These are phyloP conservation scores for Bisporella sp. DNA, from an alignment of 2,329 filamentous ascomycete species.

Conservation along the genomic window DNA sequence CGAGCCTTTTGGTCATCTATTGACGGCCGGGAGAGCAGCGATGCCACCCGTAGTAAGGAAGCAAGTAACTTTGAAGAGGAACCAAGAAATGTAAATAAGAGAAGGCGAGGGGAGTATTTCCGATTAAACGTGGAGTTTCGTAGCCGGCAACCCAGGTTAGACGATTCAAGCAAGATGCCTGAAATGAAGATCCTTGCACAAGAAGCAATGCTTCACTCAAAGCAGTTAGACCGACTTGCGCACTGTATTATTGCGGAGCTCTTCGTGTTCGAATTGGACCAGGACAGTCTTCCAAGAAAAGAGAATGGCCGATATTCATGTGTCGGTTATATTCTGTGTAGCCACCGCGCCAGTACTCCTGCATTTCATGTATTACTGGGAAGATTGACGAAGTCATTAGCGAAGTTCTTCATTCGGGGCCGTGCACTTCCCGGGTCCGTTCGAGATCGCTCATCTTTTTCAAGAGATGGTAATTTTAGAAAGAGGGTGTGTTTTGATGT, in stretches of 20 bases:
- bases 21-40: too few relatives aligned
- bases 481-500: too few relatives aligned
- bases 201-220: constrained; percentile 11
- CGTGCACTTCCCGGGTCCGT: too few relatives aligned
- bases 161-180: constrained; percentile 15
- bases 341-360: constrained; percentile 8
- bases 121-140: constrained; percentile 19
- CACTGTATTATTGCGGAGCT: constrained; percentile 16
- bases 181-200: constrained; percentile 12
- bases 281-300: constrained; percentile 11
- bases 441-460: too few relatives aligned
- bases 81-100: too few relatives aligned
- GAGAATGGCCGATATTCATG: constrained; percentile 14
- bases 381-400: too few relatives aligned
- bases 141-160: constrained; percentile 5
- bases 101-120: constrained; percentile 11
- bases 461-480: too few relatives aligned
- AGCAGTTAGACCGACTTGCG: constrained; percentile 14
- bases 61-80: too few relatives aligned
- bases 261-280: constrained; percentile 21
- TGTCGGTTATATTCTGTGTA: constrained; percentile 16
- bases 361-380: too few relatives aligned
- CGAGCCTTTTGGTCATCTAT: too few relatives aligned
- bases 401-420: too few relatives aligned
- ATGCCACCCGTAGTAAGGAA: too few relatives aligned